Percentiles rank a stretch among this genome's conserved stretches.
phyloP scores from a whole-genome alignment of 768 basidiomycete species.

The Tylopilus cervinicoccineus region DNA sequence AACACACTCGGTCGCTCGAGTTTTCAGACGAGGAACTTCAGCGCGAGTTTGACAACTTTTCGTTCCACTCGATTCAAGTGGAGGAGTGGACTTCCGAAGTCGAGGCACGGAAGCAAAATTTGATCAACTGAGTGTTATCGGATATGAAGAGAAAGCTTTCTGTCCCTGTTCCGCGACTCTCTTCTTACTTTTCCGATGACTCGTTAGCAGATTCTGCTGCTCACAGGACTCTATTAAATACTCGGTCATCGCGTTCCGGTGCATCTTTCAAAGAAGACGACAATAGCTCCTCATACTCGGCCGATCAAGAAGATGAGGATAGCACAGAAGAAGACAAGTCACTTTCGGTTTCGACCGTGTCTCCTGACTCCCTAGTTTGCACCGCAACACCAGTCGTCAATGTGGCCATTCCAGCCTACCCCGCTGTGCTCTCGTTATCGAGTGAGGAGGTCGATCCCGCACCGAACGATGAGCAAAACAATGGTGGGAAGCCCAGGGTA shows the following conservation, averaged over 20 bases:
- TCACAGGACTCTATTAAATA: not conserved
- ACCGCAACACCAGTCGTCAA: not conserved
- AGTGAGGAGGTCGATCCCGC: not conserved
- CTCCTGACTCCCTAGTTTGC: not conserved
- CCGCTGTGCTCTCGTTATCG: not conserved
- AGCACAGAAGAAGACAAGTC: not conserved
- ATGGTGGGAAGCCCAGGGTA: not conserved
- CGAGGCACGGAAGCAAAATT: slow-evolving; percentile 7
- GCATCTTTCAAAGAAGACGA: not conserved
- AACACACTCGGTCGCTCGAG: not conserved
- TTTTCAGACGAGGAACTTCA: slow-evolving; percentile 10
- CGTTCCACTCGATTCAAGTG: slow-evolving; percentile 7
- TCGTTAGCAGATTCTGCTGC: slow-evolving; percentile 1
- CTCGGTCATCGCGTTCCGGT: not conserved
- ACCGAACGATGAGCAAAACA: not conserved
- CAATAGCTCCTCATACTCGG: not conserved
- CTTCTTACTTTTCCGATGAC: slow-evolving; percentile 8
- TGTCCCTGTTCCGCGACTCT: slow-evolving; percentile 8
- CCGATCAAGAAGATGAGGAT: slow-evolving; percentile 6
- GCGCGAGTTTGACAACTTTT: slow-evolving; percentile 12
- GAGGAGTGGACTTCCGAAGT: slow-evolving; percentile 17
- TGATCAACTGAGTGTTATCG: slow-evolving; percentile 1
- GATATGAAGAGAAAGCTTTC: slow-evolving; percentile 8
- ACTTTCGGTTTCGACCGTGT: not conserved
- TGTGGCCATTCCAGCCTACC: not conserved